Conservation (phyloP, 352 stramenopile genomes). For the Globisporangium abappressorium region DNA sequence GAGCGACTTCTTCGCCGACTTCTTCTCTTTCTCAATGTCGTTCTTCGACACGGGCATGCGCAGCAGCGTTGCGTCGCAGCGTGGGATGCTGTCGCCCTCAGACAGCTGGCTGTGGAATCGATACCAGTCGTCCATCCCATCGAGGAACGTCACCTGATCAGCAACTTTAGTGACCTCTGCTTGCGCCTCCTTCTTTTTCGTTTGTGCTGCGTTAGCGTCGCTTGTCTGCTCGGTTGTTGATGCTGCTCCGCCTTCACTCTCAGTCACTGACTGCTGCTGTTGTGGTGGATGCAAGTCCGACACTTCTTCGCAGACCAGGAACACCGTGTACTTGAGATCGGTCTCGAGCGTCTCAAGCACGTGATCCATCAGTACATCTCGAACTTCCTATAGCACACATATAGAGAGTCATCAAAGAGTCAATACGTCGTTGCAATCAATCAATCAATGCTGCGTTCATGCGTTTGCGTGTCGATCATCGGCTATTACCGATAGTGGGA, state of each 20-base stretch:
- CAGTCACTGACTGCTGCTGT: not conserved
- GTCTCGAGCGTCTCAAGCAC: slow-evolving; percentile 54
- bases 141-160: slow-evolving; percentile 33
- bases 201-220: too few species aligned
- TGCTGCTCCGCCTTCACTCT: not conserved
- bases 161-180: too few species aligned
- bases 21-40: slow-evolving; percentile 77
- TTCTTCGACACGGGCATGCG: slow-evolving; percentile 69
- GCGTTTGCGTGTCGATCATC: not conserved
- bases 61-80: slow-evolving; percentile 67
- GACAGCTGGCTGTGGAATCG: slow-evolving; percentile 53
- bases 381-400: slow-evolving; percentile 41
- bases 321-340: slow-evolving; percentile 61
- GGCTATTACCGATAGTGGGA: slow-evolving; percentile 34
- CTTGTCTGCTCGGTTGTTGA: not conserved
- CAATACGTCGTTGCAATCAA: not conserved
- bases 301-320: slow-evolving; percentile 74
- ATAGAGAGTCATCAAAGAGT: not conserved
- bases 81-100: slow-evolving; percentile 73
- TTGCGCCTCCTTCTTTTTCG: not conserved
- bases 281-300: slow-evolving; percentile 31
- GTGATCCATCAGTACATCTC: slow-evolving; percentile 62
- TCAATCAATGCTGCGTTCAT: not conserved
- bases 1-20: slow-evolving; percentile 68
- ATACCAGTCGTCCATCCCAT: slow-evolving; percentile 34